Evolutionary conservation across 441 rosid genomes (phyloP), one percentile per base, ranked within the genome.

Genomic region (Erodium moschatum): DNA sequence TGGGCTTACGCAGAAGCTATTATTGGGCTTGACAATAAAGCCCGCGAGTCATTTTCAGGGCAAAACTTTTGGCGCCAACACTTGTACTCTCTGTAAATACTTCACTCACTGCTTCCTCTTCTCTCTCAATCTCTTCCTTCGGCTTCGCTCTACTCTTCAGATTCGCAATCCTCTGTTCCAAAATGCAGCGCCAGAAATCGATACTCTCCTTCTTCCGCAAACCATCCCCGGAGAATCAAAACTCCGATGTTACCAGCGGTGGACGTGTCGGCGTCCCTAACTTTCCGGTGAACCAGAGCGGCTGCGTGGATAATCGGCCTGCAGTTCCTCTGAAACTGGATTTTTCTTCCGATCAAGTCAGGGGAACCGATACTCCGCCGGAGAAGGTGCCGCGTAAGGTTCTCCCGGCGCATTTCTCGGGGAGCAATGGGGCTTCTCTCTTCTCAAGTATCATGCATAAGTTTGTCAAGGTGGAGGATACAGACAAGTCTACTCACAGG

Each of bases 331-430:
- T 42, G 48, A 67, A 56, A 4, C n/a, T 71, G 46, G 80, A 72
- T 68, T 67, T 79, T 65, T 67, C 80, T n/a, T 62, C 69, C 67
- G 96, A 87, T 4, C 19, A 87, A 15, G 56, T 90, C 16, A 74
- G 79, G 38, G 96, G 96, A 60, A 82, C 83, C 12, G 98, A 88
- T 73, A 93, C 98, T 42, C 96, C 97, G 35, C 98, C 98, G 75
- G 97, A 91, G 86, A 93, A 93, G 79, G 87, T 77, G 73, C 95
- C 97, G 8, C 89, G 95, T 64, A 87, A 74, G 83, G 74, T 89
- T 42, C 69, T 89, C 5, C 86, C 90, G 46, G 72, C 73, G 16
- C 73, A 66, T 65, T 80, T 78, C 70, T 62, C 64, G 64, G 73
- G 61, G 35, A 56, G 42, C 9, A 72, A 77, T 13, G 86, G 81